Percentiles rank a stretch among this genome's conserved stretches.
Conservation (phyloP, 441 rosid genomes). For the Populus hybrid region DNA sequence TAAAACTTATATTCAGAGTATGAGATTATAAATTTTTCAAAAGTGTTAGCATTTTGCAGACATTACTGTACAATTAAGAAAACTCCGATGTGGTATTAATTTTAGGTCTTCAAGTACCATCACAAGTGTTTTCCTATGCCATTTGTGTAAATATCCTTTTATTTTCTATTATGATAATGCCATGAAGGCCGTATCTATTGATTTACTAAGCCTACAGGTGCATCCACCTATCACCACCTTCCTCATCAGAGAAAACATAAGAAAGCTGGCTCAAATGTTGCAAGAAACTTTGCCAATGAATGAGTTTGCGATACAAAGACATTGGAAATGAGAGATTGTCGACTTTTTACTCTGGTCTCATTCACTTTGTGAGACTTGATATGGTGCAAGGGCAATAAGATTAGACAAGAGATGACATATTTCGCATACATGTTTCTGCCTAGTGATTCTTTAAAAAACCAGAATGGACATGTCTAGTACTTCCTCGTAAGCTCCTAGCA, state of each 20-base stretch:
- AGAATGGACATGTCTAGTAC: too few species aligned
- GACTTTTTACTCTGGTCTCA: too few species aligned
- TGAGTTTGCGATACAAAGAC: background rate
- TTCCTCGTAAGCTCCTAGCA: too few species aligned
- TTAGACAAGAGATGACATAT: background rate
- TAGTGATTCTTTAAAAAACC: too few species aligned
- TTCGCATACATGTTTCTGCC: background rate
- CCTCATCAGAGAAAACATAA: background rate
- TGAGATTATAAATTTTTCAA: background rate
- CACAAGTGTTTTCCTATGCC: background rate
- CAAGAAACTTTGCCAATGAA: background rate
- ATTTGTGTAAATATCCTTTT: background rate
- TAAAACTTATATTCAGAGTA: background rate
- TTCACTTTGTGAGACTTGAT: too few species aligned
- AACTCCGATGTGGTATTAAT: slow-evolving; percentile 6
- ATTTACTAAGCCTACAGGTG: background rate
- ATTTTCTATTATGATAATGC: background rate
- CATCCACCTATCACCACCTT: background rate
- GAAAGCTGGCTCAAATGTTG: background rate
- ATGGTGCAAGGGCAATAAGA: too few species aligned
- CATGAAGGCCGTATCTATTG: background rate
- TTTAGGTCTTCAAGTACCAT: background rate
- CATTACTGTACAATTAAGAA: background rate
- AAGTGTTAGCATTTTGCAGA: background rate
- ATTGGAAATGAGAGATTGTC: too few species aligned